Conservation (phyloP, 768 basidiomycete genomes). For the Cyclocybe cylindracea region DNA sequence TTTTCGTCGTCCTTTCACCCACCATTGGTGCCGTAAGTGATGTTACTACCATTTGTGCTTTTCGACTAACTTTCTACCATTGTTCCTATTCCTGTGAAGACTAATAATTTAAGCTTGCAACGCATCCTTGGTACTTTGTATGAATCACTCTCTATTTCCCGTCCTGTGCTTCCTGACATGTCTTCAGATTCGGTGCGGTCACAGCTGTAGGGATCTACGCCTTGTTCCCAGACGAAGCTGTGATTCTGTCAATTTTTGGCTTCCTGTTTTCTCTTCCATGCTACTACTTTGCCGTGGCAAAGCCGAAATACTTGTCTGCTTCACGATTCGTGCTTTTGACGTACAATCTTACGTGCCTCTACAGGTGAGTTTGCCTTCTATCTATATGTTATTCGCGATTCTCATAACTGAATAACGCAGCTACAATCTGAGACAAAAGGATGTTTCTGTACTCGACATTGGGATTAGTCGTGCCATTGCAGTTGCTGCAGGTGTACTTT, state of each 20-base stretch:
- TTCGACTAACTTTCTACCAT: background rate
- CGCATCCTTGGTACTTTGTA: conserved; percentile 86
- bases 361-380: conserved; percentile 43
- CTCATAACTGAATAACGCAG: conserved; percentile 34
- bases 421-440: conserved; percentile 73
- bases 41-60: background rate
- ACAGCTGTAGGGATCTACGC: conserved; percentile 75
- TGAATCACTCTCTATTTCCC: conserved; percentile 25
- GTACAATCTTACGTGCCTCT: conserved; percentile 86
- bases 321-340: conserved; percentile 83
- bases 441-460: conserved; percentile 62
- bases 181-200: conserved; percentile 69
- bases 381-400: background rate
- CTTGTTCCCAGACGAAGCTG: conserved; percentile 73
- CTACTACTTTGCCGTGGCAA: conserved; percentile 85
- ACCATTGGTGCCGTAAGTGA: conserved; percentile 77
- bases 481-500: conserved; percentile 84
- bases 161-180: conserved; percentile 4
- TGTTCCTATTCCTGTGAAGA: conserved; percentile 42
- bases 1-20: conserved; percentile 89
- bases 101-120: conserved; percentile 83
- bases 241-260: conserved; percentile 79
- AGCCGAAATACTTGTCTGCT: conserved; percentile 73
- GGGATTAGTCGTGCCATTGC: conserved; percentile 78
- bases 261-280: conserved; percentile 92